Evolutionary conservation across 1,284 basidiomycete species (phyloP), one percentile per base, ranked within the genome.

Genomic region (Phaffia rhodozyma): DNA sequence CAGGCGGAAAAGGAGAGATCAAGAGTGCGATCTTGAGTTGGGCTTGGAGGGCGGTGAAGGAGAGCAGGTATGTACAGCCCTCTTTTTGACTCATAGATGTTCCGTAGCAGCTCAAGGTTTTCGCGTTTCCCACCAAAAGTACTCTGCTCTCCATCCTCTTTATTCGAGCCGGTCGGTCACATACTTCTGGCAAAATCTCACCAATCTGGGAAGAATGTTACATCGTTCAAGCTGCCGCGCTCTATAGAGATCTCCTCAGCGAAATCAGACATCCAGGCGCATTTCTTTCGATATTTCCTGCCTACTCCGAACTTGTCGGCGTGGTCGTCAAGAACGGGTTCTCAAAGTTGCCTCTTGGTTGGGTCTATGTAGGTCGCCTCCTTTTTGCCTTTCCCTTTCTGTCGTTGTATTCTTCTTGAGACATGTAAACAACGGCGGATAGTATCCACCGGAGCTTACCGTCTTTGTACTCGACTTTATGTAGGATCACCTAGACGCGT

Each of bases 231-330:
- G 59, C 48, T 21, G 62, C 56, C 11, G 49, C 29, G 3, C 62
- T 58, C 32, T 63, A 54, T 29, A 59, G 58, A 29, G 51, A 56
- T n/a, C 55, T 63, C 23, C 52, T 63, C 25, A 54, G 51, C 38
- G 62, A 63, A 51, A 63, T 63, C 32, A 56, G 62, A n/a, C 62
- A 63, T 23, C 62, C 62, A 7, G 62, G 62, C 27, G 62, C 57
- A 6, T 63, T 63, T 56, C 62, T 63, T 2, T 52, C 56, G n/a
- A 63, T 63, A 34, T 63, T 53, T 23, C 62, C 62, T 0, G 49
- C 54, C 20, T 63, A 63, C 38, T 29, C 62, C 18, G 55, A 63
- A 48, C 34, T 63, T 16, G 57, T 63, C 51, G 56, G 48, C 9
- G 51, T 23, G 38, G 59, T 63, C 27, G 50, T 52, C 43, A n/a